These are phyloP conservation scores for Phyllosticta paracitricarpa DNA, from an alignment of 2,329 filamentous ascomycete genomes.

Conservation along the genomic window DNA sequence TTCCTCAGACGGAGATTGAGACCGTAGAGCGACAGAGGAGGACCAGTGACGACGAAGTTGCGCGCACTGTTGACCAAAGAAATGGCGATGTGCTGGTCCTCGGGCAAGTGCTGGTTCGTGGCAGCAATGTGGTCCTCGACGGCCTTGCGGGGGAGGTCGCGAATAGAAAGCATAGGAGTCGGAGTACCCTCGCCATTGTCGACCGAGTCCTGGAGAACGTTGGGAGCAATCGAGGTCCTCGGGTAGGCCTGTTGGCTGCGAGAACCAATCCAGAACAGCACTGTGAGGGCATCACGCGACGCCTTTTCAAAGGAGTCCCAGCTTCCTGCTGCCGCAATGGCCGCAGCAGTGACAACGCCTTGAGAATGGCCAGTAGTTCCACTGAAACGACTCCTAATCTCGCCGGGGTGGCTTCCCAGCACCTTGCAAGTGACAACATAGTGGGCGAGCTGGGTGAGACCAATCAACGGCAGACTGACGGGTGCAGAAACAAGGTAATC, in stretches of 20 bases:
- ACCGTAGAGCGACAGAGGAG: slow-evolving; percentile 91
- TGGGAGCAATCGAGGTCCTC: slow-evolving; percentile 83
- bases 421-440: slow-evolving; percentile 91
- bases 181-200: slow-evolving; percentile 92
- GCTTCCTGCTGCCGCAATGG: slow-evolving; percentile 78
- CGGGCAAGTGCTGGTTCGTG: slow-evolving; percentile 90
- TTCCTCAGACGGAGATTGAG: slow-evolving; percentile 91
- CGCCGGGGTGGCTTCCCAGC: slow-evolving; percentile 78
- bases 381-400: slow-evolving; percentile 71
- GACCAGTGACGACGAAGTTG: slow-evolving; percentile 93
- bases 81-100: slow-evolving; percentile 87
- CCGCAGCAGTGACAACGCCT: slow-evolving; percentile 86
- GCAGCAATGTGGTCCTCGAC: slow-evolving; percentile 95
- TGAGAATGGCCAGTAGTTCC: slow-evolving; percentile 96
- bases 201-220: slow-evolving; percentile 81
- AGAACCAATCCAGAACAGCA: slow-evolving; percentile 97
- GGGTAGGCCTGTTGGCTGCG: slow-evolving; percentile 97
- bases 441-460: slow-evolving; percentile 89
- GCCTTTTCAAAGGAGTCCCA: slow-evolving; percentile 88
- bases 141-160: slow-evolving; percentile 76
- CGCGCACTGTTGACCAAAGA: slow-evolving; percentile 94
- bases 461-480: slow-evolving; percentile 92
- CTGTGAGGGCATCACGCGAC: slow-evolving; percentile 70
- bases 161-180: slow-evolving; percentile 96
- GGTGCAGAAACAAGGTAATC: slow-evolving; percentile 93